Evolutionary conservation across 139 green algal genomes (phyloP).

Genomic region (Coelastrella sp.): DNA sequence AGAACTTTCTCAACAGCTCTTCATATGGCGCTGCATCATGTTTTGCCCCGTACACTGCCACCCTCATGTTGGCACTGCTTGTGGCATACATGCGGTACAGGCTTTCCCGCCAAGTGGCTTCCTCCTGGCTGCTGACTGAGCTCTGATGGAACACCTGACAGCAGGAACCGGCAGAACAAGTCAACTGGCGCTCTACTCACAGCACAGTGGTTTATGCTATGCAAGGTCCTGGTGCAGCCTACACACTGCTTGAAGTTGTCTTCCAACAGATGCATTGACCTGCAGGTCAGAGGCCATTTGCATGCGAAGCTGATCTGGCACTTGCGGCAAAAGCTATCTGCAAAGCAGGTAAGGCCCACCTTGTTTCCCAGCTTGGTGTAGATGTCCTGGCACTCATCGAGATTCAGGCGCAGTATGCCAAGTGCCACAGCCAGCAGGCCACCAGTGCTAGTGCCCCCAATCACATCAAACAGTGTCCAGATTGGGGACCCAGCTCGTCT

Average conservation of each 20-base stretch:
- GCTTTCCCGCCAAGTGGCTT: conserved; percentile 55
- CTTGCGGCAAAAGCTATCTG: neutral
- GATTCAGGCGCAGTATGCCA: conserved; percentile 72
- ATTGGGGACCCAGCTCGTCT: conserved; percentile 68
- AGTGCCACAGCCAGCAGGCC: conserved; percentile 79
- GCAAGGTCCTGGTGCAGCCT: neutral
- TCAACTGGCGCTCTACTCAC: neutral
- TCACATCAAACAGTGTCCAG: conserved; percentile 92
- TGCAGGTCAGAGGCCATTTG: no score
- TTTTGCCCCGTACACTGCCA: conserved; percentile 90
- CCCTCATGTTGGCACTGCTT: conserved; percentile 72
- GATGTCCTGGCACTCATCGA: conserved; percentile 88
- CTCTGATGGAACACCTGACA: conserved; percentile 70
- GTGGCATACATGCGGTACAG: conserved; percentile 72
- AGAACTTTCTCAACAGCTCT: conserved; percentile 79
- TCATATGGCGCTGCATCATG: conserved; percentile 93
- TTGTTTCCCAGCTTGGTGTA: conserved; percentile 83
- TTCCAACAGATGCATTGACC: neutral
- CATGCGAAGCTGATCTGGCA: neutral
- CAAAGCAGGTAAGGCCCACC: neutral
- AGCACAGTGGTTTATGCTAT: neutral
- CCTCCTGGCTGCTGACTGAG: conserved; percentile 10
- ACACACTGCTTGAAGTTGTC: neutral
- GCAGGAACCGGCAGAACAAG: neutral
- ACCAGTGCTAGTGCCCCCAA: conserved; percentile 87